Percentiles rank a stretch among this genome's conserved stretches.
Conservation (phyloP, 257 asterid species). For the Scutellaria baicalensis region DNA sequence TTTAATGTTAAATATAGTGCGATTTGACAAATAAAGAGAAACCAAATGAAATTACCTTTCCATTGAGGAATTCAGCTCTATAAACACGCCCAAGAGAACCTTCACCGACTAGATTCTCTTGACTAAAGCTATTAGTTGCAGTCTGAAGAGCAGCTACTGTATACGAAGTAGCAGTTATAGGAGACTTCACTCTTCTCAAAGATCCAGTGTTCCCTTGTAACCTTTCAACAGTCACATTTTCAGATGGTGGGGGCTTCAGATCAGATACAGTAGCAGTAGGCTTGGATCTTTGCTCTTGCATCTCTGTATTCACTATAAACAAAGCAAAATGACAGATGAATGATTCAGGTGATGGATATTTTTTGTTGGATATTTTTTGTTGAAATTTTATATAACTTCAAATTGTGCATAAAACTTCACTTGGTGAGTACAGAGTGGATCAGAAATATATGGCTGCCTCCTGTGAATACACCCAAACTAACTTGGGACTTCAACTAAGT, state of each 20-base stretch:
- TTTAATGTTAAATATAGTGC: not conserved
- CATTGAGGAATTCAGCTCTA: slow-evolving; percentile 77
- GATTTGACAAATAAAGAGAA: slow-evolving; percentile 1
- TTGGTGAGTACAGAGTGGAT: not conserved
- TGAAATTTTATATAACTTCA: not conserved
- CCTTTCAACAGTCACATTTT: slow-evolving; percentile 48
- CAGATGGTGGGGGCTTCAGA: slow-evolving; percentile 68
- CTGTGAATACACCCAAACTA: slow-evolving; percentile 1
- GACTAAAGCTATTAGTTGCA: slow-evolving; percentile 92
- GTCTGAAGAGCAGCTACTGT: slow-evolving; percentile 87
- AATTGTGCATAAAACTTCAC: no score
- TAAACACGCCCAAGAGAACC: slow-evolving; percentile 98
- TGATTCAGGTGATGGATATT: slow-evolving; percentile 1
- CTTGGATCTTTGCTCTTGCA: slow-evolving; percentile 59
- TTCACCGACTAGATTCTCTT: slow-evolving; percentile 91
- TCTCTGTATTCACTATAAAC: slow-evolving; percentile 48
- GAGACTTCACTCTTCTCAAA: slow-evolving; percentile 58
- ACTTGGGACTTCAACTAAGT: not conserved
- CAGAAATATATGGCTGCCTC: not conserved
- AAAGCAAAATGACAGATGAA: slow-evolving; percentile 15
- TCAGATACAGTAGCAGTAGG: slow-evolving; percentile 46
- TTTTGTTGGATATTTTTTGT: slow-evolving; percentile 7
- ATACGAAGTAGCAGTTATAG: slow-evolving; percentile 70
- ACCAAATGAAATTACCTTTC: slow-evolving; percentile 57
- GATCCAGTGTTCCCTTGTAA: slow-evolving; percentile 75